A percentile compares a stretch with the other conserved stretches of the same genome.
Evolutionary conservation across 768 basidiomycete genomes (phyloP).

Genomic region (Russula sp.): DNA sequence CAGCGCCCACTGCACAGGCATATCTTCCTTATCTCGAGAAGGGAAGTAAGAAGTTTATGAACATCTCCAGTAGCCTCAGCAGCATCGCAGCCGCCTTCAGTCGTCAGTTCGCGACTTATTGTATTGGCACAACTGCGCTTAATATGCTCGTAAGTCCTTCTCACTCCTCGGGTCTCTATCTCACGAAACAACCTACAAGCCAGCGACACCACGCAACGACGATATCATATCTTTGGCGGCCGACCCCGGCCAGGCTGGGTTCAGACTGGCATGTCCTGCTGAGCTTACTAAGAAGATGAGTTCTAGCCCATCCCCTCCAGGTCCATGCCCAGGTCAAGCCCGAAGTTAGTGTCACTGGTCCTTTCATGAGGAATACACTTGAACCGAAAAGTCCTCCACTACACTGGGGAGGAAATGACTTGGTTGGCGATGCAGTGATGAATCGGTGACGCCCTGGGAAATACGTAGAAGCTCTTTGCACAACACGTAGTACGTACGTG

Average conservation of each 20-base stretch:
- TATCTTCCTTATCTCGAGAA: conserved; percentile 34
- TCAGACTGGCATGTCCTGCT: conserved; percentile 30
- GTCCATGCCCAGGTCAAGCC: conserved; percentile 31
- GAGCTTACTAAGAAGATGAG: not conserved
- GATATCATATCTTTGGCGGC: conserved; percentile 29
- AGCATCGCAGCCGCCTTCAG: conserved; percentile 20
- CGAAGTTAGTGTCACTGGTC: conserved; percentile 28
- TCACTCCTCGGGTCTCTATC: conserved; percentile 17
- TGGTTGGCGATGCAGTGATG: conserved; percentile 26
- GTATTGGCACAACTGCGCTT: too few species aligned
- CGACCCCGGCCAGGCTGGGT: conserved; percentile 35
- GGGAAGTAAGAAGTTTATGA: conserved; percentile 32
- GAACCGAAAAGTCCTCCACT: conserved; percentile 31
- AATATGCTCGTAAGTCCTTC: too few species aligned
- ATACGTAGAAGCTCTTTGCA: too few species aligned
- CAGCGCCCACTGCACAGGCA: conserved; percentile 32
- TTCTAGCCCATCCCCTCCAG: conserved; percentile 20
- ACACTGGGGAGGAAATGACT: conserved; percentile 30
- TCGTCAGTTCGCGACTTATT: too few species aligned
- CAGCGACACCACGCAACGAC: conserved; percentile 32
- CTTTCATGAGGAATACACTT: conserved; percentile 26
- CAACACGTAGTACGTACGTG: too few species aligned
- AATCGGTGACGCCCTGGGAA: too few species aligned
- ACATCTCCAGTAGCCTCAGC: conserved; percentile 32
- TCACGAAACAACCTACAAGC: conserved; percentile 31